Base-by-base conservation (phyloP, 1,139 yeast genomes). In the Kurtzmaniella natalensis region DNA sequence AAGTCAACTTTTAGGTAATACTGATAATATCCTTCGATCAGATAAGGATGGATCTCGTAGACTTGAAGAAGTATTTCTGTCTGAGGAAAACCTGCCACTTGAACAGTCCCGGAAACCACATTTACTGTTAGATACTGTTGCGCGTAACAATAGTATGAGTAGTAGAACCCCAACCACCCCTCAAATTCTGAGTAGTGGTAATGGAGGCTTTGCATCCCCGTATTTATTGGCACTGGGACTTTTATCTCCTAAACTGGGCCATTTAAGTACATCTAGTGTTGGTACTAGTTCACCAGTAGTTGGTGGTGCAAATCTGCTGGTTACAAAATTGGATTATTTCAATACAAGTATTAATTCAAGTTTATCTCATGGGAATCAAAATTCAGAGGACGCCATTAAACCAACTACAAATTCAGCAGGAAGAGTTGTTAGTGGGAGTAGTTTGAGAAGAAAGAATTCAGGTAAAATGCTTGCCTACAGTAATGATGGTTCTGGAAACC, bases 161-260 rank as follows among this genome's bases (percentile, higher is more conserved):
- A 35, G 38, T 22, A 59, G 57, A 38, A 42, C 52, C 2, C 66
- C 64, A 16, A 41, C 54, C 7, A 61, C 69, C 3, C 70, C 70
- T 3, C 29, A 17, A 21, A 17, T 26, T n/a, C 20, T 17, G 20
- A 11, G 23, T 5, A 8, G 23, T 21, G 14, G 7, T 6, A 26
- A 26, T 17, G 48, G 53, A 28, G 82, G 82, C 1, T 73, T 78
- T 53, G 70, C 78, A 0, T 75, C 83, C 1, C 83, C 85, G 2
- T 78, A 75, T 42, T 58, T 77, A 32, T 53, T 77, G 37, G 81
- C 83, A 0, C 67, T 81, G 0, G 82, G 81, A 0, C 41, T 72
- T 31, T 52, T 69, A 28, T 70, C 81, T 4, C 77, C 79, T 3
- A 69, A 64, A 41, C 64, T 55, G 45, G 61, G 51, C 32, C 26